Conservation (phyloP, 352 stramenopile species). For the Hyaloperonospora brassicae region DNA sequence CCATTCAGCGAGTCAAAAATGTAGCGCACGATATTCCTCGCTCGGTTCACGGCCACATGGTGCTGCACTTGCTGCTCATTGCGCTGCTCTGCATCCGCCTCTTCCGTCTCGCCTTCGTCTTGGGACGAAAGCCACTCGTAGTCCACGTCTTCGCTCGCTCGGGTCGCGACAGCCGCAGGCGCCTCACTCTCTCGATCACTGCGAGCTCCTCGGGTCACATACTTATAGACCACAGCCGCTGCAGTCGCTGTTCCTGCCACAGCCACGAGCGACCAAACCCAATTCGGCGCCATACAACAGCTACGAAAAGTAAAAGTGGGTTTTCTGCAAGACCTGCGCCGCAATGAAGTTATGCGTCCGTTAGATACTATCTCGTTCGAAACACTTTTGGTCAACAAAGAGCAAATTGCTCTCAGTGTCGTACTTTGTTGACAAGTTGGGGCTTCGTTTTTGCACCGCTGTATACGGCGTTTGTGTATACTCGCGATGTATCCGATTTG, state of each 20-base stretch:
- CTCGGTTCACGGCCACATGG: conserved; percentile 24
- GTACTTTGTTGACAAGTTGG: too few relatives aligned
- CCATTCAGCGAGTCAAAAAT: too few relatives aligned
- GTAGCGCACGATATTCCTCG: conserved; percentile 40
- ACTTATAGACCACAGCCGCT: conserved; percentile 51
- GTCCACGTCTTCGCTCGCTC: conserved; percentile 24
- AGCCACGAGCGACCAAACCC: conserved; percentile 36
- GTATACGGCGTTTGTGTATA: too few relatives aligned
- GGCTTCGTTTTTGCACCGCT: too few relatives aligned
- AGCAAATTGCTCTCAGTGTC: too few relatives aligned
- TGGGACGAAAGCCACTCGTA: conserved; percentile 31
- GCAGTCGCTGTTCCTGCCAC: conserved; percentile 61
- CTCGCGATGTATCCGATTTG: too few relatives aligned
- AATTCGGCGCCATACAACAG: too few relatives aligned
- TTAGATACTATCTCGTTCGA: too few relatives aligned
- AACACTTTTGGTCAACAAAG: too few relatives aligned
- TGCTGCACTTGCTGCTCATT: conserved; percentile 34
- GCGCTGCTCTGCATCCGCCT: conserved; percentile 16
- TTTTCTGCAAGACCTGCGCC: too few relatives aligned
- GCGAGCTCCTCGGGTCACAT: conserved; percentile 38
- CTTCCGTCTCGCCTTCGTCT: conserved; percentile 31
- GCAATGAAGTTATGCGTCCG: too few relatives aligned
- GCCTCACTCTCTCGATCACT: conserved; percentile 15
- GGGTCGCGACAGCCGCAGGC: conserved; percentile 7
- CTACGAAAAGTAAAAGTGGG: too few relatives aligned